A percentile compares a stretch with the other conserved stretches of the same genome.
Evolutionary conservation across 345 rosid genomes (phyloP).

Genomic region (Streptanthus diversifolius): DNA sequence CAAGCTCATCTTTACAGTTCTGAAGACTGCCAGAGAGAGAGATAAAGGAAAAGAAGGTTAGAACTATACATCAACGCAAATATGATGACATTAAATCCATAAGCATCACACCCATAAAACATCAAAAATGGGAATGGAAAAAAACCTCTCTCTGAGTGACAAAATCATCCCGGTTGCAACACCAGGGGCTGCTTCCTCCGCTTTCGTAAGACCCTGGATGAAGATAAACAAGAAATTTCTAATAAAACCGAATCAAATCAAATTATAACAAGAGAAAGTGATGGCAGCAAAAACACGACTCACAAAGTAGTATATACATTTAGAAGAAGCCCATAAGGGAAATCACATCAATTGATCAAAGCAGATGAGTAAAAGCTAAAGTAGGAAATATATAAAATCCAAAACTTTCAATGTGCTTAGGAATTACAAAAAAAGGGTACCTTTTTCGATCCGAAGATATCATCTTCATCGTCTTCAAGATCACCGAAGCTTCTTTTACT

Average conservation of each 20-base stretch:
- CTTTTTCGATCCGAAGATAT: constrained; percentile 77
- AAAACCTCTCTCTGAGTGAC: constrained; percentile 85
- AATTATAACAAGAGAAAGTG: background rate
- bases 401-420: background rate
- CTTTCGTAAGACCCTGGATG: constrained; percentile 52
- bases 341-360: background rate
- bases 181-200: constrained; percentile 81
- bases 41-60: constrained; percentile 4
- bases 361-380: background rate
- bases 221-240: background rate
- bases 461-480: constrained; percentile 90
- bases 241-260: background rate
- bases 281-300: too few species aligned
- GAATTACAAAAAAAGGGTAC: constrained; percentile 28
- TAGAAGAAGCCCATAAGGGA: background rate
- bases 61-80: background rate
- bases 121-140: background rate
- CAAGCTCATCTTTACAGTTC: constrained; percentile 64
- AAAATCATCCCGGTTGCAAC: constrained; percentile 80
- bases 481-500: constrained; percentile 78
- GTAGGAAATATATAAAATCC: background rate
- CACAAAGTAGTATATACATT: background rate
- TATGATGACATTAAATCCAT: background rate
- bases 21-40: constrained; percentile 60
- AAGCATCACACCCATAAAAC: background rate